Conservation (phyloP, 345 rosid genomes). For the Acer saccharum region DNA sequence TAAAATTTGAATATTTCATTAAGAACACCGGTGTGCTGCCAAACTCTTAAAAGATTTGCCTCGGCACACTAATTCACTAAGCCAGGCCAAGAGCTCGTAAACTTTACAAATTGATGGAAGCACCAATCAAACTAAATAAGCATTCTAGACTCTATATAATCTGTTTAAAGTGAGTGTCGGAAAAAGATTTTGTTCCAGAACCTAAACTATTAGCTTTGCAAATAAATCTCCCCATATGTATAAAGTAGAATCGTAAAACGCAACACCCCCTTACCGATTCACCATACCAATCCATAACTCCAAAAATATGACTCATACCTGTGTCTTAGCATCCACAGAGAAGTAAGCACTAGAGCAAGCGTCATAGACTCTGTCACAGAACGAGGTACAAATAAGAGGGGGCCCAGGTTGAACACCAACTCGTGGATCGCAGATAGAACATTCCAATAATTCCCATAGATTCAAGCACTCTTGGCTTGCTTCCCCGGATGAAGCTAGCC, state of each 20-base stretch:
- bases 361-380: slow-evolving; percentile 73
- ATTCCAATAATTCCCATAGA: slow-evolving; percentile 87
- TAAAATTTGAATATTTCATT: background rate
- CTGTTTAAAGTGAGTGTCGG: background rate
- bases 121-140: background rate
- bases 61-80: slow-evolving; percentile 4
- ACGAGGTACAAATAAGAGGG: slow-evolving; percentile 74
- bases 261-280: background rate
- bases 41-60: background rate
- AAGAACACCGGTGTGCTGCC: background rate
- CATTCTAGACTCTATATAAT: background rate
- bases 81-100: slow-evolving; percentile 1
- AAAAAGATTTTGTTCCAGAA: background rate
- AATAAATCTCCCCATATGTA: background rate
- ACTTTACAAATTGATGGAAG: slow-evolving; percentile 15
- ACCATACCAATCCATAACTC: background rate
- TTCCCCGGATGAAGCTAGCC: slow-evolving; percentile 81
- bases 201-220: background rate
- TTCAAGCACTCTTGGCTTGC: slow-evolving; percentile 76
- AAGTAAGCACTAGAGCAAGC: slow-evolving; percentile 89
- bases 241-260: background rate
- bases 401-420: slow-evolving; percentile 87
- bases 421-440: slow-evolving; percentile 89
- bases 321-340: slow-evolving; percentile 68
- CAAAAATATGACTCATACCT: slow-evolving; percentile 37